Conservation (phyloP, 495 filamentous ascomycete genomes). For the Aspergillus hancockii region DNA sequence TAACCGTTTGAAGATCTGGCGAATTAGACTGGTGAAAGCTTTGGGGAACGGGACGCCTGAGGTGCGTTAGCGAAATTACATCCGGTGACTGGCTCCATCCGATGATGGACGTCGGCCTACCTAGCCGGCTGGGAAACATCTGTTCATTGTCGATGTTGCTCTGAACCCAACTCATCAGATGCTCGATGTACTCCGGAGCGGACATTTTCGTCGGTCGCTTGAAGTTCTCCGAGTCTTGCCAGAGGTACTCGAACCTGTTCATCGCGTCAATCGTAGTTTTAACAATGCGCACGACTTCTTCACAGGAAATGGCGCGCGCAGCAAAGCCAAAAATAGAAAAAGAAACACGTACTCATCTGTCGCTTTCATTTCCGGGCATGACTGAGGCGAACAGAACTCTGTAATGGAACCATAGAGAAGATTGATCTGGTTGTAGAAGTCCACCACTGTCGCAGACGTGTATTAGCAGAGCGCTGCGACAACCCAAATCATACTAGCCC, state of each 20-base stretch:
- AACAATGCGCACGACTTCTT: neutral
- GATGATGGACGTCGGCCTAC: conserved; percentile 40
- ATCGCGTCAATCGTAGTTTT: conserved; percentile 8
- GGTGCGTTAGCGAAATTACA: conserved; percentile 11
- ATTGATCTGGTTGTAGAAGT: conserved; percentile 99
- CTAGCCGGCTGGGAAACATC: conserved; percentile 90
- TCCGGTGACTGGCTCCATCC: neutral
- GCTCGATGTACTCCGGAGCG: conserved; percentile 94
- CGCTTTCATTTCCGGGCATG: conserved; percentile 99
- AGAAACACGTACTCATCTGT: conserved; percentile 78
- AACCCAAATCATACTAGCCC: neutral
- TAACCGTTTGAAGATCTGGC: conserved; percentile 96
- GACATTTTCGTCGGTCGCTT: conserved; percentile 97
- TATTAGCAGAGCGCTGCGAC: neutral
- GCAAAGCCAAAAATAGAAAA: neutral
- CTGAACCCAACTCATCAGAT: conserved; percentile 96
- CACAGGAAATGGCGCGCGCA: neutral
- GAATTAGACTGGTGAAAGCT: conserved; percentile 79
- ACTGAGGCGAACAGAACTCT: conserved; percentile 95
- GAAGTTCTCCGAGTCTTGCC: conserved; percentile 93
- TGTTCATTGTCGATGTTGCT: conserved; percentile 92
- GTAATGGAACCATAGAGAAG: conserved; percentile 98
- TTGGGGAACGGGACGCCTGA: conserved; percentile 94
- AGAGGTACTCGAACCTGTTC: conserved; percentile 90
- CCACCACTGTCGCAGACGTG: conserved; percentile 67